Base-by-base conservation (phyloP, 768 basidiomycete species). In the Amanita brunnescens region DNA sequence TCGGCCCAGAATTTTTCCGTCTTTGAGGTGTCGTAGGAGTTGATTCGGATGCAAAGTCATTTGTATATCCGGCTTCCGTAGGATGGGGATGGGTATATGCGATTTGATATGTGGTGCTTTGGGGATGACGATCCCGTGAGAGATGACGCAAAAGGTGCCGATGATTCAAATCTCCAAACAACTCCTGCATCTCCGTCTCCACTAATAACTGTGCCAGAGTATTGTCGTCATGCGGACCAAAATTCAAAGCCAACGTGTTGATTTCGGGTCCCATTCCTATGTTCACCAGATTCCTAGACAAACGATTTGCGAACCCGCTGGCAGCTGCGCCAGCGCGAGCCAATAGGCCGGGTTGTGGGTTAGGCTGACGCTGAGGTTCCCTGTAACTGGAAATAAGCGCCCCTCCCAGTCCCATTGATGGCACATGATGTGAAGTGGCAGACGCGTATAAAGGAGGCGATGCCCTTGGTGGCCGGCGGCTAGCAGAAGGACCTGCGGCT, bases 361-460 rank as follows among this genome's bases (percentile, higher is more conserved):
- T 34, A 14, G 10, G 14, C 35, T 34, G 41, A 14, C 33, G 50
- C 30, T 51, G 50, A 61, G 1, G 59, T 16, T 45, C 59, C 39
- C 64, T 63, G 52, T 70, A 66, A 29, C 61, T 49, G 8, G 81
- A 70, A 5, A 85, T 65, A 3, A 85, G 57, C 2, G 79, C 84
- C 18, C 85, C 85, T 6, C 85, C 85, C 20, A 87, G 63, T 12
- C 80, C 81, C 72, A 87, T 78, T 6, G 69, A 54, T 16, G 85
- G 85, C 2, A 72, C 65, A 54, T 80, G 80, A 39, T 81, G 81
- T 3, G 76, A 74, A 21, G 70, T 64, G 2, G 76, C 74, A 21
- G 73, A 70, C 4, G 67, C 62, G 2, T 66, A 18, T 6, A 53
- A 62, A 16, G 55, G 64, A 14, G 61, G 58, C 20, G 60, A 48